Conservation (phyloP, 2,329 filamentous ascomycete genomes). For the Penicillium thymicola region DNA sequence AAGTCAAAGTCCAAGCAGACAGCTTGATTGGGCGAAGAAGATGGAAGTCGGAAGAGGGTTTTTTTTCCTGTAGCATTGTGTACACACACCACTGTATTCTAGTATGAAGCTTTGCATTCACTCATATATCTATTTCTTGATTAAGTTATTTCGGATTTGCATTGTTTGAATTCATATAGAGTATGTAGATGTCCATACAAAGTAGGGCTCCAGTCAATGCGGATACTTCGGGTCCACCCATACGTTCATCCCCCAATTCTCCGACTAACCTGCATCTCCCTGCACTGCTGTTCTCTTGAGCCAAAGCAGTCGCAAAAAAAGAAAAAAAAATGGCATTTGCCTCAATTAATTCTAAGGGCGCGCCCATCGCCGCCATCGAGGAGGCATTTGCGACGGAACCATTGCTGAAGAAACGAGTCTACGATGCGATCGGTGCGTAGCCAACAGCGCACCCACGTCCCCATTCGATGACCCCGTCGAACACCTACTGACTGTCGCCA, state of each 20-base stretch:
- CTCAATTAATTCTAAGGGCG: constrained; percentile 29
- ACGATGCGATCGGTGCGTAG: constrained; percentile 44
- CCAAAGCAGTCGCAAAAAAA: constrained; percentile 19
- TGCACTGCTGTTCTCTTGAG: constrained; percentile 12
- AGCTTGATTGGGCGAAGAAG: constrained; percentile 7
- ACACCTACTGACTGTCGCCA: constrained; percentile 13
- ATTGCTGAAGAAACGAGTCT: constrained; percentile 40
- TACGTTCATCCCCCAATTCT: constrained; percentile 16
- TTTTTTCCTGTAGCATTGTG: constrained; percentile 22
- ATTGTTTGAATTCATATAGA: not conserved
- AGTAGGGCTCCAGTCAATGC: constrained; percentile 1
- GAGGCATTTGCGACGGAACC: constrained; percentile 41
- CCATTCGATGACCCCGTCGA: constrained; percentile 2
- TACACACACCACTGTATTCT: constrained; percentile 30
- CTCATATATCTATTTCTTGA: constrained; percentile 6
- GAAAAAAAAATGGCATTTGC: constrained; percentile 37
- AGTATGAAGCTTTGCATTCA: constrained; percentile 20
- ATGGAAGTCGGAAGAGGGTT: not conserved
- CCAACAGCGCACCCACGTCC: constrained; percentile 10
- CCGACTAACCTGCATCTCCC: constrained; percentile 10
- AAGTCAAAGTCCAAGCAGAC: constrained; percentile 11
- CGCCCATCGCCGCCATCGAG: constrained; percentile 35
- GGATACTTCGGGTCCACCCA: constrained; percentile 11
- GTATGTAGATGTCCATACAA: not conserved
- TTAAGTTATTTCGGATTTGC: not conserved